Evolutionary conservation across 2,329 filamentous ascomycete species (phyloP).

Genomic region (Triangularia verruculosa): DNA sequence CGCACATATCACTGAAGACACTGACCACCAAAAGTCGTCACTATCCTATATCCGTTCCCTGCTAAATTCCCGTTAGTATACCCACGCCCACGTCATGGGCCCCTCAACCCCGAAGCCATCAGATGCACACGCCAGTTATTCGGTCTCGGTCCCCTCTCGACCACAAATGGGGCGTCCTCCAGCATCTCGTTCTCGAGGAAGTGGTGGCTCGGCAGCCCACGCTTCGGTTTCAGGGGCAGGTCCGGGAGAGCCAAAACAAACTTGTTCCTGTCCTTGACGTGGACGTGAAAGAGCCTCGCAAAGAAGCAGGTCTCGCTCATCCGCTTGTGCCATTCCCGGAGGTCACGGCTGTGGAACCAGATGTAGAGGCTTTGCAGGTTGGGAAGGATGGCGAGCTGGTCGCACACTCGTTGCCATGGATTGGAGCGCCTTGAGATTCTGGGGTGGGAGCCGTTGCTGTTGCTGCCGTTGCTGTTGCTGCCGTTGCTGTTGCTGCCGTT

Average conservation of each 20-base stretch:
- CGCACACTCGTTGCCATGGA: constrained; percentile 31
- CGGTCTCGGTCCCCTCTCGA: constrained; percentile 27
- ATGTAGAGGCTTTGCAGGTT: constrained; percentile 28
- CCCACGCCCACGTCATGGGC: not conserved
- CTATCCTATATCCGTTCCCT: too few relatives aligned
- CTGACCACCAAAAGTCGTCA: too few relatives aligned
- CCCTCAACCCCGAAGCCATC: constrained; percentile 2
- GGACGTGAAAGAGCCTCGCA: constrained; percentile 21
- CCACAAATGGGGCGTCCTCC: constrained; percentile 20
- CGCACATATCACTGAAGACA: too few relatives aligned
- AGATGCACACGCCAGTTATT: constrained; percentile 30
- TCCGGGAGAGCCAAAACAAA: constrained; percentile 29
- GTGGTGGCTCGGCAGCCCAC: constrained; percentile 11
- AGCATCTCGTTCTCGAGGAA: constrained; percentile 22
- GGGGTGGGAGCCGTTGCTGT: constrained; percentile 8
- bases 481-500: not conserved
- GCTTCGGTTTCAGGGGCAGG: constrained; percentile 15
- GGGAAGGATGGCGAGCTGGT: constrained; percentile 18
- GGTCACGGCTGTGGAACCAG: constrained; percentile 32
- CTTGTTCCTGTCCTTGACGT: constrained; percentile 7
- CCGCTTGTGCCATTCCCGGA: constrained; percentile 31
- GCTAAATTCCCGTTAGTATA: not conserved
- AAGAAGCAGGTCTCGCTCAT: constrained; percentile 32
- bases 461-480: not conserved
- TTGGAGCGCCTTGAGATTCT: constrained; percentile 23